Evolutionary conservation across 2,329 filamentous ascomycete genomes (phyloP), one percentile per base, ranked within the genome.

Genomic region (Cytospora mali): DNA sequence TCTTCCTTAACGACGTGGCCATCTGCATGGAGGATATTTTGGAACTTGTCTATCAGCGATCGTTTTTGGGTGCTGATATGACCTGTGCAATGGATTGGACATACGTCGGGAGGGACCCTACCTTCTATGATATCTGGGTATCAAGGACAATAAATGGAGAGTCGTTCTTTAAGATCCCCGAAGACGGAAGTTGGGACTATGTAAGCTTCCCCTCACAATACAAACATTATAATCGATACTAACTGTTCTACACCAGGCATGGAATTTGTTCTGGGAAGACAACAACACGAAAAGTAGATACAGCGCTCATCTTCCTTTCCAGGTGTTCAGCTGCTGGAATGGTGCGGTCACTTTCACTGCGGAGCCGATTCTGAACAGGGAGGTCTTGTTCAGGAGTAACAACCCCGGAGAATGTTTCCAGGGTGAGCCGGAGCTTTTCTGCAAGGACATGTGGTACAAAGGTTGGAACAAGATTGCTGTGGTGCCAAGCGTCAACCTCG

Each of bases 291-390:
- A 67, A 9, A 52, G 63, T 2, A 72, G 77, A 3, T 78, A 77
- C 58, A 52, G 65, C 0, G 64, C 64, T 0, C 70, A 74, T 27
- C 71, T 73, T n/a, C 83, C 85, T 0, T 82, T 87, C 64, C 85
- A 87, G 69, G 84, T 86, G 0, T 87, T 84, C 63, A 71, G 83
- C 0, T 88, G 85, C 70, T 87, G 85, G 84, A 86, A 87, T 63
- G 85, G 85, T 2, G 82, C 80, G 0, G 76, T 76, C 0, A 78
- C 77, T 0, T 79, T 87, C 57, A 73, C 73, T 0, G 83, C 82
- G 0, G 71, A 73, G 48, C 81, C 83, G 0, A 69, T 87, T 10
- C 62, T 84, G 4, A 72, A 77, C 16, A 68, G 73, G 0, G 73
- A 73, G 11, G 69, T 86, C 2, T 65, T 69, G 6, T 87, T 87